Evolutionary conservation across 805 yeast genomes (phyloP).

Genomic region (Citeromyces nyonsensis): DNA sequence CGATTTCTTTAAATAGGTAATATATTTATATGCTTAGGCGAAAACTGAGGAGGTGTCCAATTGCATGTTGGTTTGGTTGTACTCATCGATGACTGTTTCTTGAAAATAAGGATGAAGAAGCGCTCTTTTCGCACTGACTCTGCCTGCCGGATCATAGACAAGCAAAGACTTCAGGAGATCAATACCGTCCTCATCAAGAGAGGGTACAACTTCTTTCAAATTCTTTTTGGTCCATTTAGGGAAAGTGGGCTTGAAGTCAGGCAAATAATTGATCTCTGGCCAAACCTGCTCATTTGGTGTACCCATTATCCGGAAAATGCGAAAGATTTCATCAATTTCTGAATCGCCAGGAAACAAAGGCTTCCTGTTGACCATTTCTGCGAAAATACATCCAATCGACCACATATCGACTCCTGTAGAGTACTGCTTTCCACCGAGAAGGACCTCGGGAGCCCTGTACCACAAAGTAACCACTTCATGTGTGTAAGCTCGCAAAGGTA

Average conservation of each 20-base stretch:
- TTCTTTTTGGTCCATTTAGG: constrained; percentile 78
- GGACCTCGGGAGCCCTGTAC: constrained; percentile 94
- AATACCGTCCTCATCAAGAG: constrained; percentile 69
- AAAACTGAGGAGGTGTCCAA: constrained; percentile 17
- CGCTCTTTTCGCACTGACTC: constrained; percentile 92
- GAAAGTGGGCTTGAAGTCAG: constrained; percentile 87
- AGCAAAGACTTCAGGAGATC: constrained; percentile 69
- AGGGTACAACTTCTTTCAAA: constrained; percentile 51
- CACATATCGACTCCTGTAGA: constrained; percentile 98
- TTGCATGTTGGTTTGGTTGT: constrained; percentile 18
- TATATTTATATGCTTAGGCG: constrained; percentile 6
- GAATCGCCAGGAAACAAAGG: constrained; percentile 96
- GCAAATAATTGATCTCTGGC: constrained; percentile 88
- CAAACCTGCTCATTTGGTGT: constrained; percentile 87
- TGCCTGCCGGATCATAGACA: constrained; percentile 82
- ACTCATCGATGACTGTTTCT: constrained; percentile 22
- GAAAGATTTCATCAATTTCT: constrained; percentile 91
- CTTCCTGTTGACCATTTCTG: constrained; percentile 93
- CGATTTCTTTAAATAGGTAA: no score
- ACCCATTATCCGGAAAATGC: constrained; percentile 84
- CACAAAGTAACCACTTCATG: constrained; percentile 97
- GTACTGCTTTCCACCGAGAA: constrained; percentile 92
- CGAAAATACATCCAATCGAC: constrained; percentile 96
- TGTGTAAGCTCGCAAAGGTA: constrained; percentile 90
- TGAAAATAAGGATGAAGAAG: constrained; percentile 77